Percentiles rank a stretch among this genome's conserved stretches.
These are phyloP conservation scores for Zymoseptoria ardabiliae DNA, from an alignment of 2,329 filamentous ascomycete species.

Conservation along the genomic window DNA sequence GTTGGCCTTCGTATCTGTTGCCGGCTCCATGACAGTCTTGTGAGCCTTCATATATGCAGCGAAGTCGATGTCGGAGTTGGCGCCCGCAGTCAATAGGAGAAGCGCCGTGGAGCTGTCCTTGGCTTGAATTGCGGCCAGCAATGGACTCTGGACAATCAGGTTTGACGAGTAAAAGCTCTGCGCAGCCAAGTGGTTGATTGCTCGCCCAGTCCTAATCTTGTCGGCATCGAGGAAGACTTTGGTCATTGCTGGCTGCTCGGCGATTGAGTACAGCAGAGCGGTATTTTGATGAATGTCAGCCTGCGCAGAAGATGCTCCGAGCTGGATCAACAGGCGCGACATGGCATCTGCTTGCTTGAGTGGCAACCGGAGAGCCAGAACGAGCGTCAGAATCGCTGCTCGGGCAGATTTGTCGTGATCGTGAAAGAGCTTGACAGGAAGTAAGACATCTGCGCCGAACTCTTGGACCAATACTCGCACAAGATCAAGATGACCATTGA, in stretches of 20 bases:
- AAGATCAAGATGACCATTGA: conserved; percentile 61
- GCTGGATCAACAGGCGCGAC: conserved; percentile 55
- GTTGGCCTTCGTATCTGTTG: conserved; percentile 40
- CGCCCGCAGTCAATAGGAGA: conserved; percentile 58
- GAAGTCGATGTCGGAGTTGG: conserved; percentile 53
- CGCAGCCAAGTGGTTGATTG: conserved; percentile 58
- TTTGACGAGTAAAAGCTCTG: conserved; percentile 27
- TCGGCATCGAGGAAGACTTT: conserved; percentile 47
- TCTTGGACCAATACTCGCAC: conserved; percentile 60
- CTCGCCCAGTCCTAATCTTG: conserved; percentile 51
- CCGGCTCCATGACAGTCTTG: conserved; percentile 37
- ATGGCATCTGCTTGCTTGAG: conserved; percentile 58
- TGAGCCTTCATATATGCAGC: conserved; percentile 57
- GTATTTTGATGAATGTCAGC: conserved; percentile 60
- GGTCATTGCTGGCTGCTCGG: conserved; percentile 43
- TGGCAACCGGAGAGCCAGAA: conserved; percentile 60
- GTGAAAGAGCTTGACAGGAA: conserved; percentile 62
- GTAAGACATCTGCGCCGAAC: conserved; percentile 69
- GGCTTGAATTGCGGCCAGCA: conserved; percentile 53
- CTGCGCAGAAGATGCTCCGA: conserved; percentile 67
- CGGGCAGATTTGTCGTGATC: conserved; percentile 42
- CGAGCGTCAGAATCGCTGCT: conserved; percentile 60
- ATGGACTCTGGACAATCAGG: conserved; percentile 37
- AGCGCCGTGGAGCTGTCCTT: conserved; percentile 48
- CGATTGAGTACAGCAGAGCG: conserved; percentile 57